Conservation (phyloP, 148 eudicot genomes). For the Arctostaphylos glauca region DNA sequence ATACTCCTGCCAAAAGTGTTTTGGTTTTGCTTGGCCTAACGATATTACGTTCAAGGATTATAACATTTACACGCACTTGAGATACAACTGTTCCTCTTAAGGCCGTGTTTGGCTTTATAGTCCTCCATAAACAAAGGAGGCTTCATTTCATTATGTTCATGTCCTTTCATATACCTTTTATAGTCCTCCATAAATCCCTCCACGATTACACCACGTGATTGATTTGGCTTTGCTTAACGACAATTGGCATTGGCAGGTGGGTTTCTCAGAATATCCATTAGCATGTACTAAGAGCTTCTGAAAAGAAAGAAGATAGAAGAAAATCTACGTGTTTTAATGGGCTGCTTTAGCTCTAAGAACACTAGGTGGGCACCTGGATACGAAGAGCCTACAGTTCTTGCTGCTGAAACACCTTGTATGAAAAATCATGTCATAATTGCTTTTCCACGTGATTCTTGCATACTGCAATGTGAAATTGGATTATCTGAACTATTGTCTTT, state of each 20-base stretch:
- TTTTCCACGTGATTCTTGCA: too few species aligned
- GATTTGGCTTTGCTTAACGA: too few species aligned
- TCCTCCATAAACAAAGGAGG: neutral
- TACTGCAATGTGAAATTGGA: neutral
- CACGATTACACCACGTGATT: neutral
- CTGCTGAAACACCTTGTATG: constrained; percentile 85
- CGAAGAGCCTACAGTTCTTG: constrained; percentile 79
- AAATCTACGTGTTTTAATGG: constrained; percentile 44
- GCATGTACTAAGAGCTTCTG: constrained; percentile 21
- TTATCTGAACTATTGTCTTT: neutral
- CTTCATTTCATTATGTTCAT: neutral
- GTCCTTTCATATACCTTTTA: neutral
- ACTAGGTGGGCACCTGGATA: constrained; percentile 59
- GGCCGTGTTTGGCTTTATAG: neutral
- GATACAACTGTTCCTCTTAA: neutral
- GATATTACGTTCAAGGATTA: neutral
- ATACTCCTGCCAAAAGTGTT: neutral
- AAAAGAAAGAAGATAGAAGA: neutral
- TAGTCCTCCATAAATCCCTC: neutral
- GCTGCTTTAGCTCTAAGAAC: constrained; percentile 68
- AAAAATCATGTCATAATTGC: neutral
- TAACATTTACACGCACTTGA: neutral
- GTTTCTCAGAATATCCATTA: neutral
- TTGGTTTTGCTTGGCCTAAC: neutral
- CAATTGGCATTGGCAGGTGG: constrained; percentile 14